Conservation (phyloP, 768 basidiomycete species). For the Gelatoporia subvermispora region DNA sequence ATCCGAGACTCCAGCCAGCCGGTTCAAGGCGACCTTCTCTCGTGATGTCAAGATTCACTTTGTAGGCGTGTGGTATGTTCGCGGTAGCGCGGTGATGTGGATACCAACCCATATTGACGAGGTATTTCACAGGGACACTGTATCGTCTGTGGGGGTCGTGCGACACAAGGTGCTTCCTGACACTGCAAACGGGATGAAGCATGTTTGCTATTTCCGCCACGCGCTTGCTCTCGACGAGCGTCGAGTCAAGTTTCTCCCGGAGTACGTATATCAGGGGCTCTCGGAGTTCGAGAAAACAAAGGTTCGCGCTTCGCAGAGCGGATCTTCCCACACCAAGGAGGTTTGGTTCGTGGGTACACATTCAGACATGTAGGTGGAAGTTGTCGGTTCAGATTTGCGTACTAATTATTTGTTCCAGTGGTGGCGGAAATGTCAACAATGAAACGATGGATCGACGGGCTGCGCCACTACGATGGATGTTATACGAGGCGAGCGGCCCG, state of each 20-base stretch:
- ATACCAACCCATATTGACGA: background rate
- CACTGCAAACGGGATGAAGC: background rate
- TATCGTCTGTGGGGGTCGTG: conserved; percentile 19
- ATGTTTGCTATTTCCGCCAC: conserved; percentile 23
- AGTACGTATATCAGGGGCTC: conserved; percentile 4
- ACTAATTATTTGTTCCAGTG: background rate
- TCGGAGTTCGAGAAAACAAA: background rate
- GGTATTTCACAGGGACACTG: conserved; percentile 14
- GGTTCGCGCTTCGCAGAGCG: no score
- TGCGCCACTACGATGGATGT: conserved; percentile 1
- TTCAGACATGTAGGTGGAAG: conserved; percentile 11
- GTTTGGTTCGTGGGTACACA: conserved; percentile 7
- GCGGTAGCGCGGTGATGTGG: no score
- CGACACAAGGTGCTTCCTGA: conserved; percentile 9
- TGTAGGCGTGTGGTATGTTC: conserved; percentile 28
- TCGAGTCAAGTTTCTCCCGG: conserved; percentile 23
- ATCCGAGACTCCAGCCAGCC: background rate
- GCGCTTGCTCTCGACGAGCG: conserved; percentile 25
- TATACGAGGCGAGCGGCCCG: background rate
- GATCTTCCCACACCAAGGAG: conserved; percentile 1
- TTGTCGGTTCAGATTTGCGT: no score
- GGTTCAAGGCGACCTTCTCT: conserved; percentile 27
- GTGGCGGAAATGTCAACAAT: background rate
- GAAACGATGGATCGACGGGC: background rate
- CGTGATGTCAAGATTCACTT: conserved; percentile 26